Evolutionary conservation across 2,329 filamentous ascomycete species (phyloP).

Genomic region (Akanthomyces lecanii): DNA sequence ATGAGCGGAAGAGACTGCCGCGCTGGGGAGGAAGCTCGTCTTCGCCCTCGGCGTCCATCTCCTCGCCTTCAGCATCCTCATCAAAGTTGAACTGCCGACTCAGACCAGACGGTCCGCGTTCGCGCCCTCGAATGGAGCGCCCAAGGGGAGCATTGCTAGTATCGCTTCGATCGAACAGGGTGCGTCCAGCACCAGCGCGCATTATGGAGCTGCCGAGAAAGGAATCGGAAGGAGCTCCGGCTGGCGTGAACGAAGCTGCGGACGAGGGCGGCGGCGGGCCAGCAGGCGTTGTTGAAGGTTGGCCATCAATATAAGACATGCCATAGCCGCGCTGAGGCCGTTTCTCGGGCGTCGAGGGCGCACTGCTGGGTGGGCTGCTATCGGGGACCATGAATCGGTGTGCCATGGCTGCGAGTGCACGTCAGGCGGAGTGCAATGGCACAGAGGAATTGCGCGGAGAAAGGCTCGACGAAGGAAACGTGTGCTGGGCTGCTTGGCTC

Average conservation of each 20-base stretch:
- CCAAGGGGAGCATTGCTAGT: constrained; percentile 42
- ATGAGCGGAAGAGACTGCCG: constrained; percentile 31
- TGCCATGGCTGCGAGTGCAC: constrained; percentile 32
- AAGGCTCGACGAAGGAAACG: not conserved
- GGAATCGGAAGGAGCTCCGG: constrained; percentile 52
- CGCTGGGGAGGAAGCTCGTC: constrained; percentile 30
- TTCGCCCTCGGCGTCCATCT: constrained; percentile 33
- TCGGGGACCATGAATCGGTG: constrained; percentile 40
- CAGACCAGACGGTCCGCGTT: constrained; percentile 47
- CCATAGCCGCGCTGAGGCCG: constrained; percentile 31
- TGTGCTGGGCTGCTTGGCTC: not conserved
- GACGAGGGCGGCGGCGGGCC: constrained; percentile 50
- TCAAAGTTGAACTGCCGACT: constrained; percentile 40
- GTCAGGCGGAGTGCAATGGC: not conserved
- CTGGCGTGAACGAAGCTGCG: constrained; percentile 51
- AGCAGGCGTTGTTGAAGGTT: constrained; percentile 51
- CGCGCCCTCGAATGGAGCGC: constrained; percentile 41
- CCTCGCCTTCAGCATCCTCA: constrained; percentile 29
- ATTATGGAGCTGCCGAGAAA: constrained; percentile 53
- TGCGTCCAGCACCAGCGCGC: constrained; percentile 34
- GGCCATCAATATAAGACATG: constrained; percentile 38
- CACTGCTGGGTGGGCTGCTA: constrained; percentile 39
- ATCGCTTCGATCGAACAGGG: constrained; percentile 35
- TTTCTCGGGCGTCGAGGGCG: constrained; percentile 48
- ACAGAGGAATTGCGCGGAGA: not conserved